Percentiles rank a stretch among this genome's conserved stretches.
Evolutionary conservation across 345 rosid genomes (phyloP).

Genomic region (Rhizophora mangle): DNA sequence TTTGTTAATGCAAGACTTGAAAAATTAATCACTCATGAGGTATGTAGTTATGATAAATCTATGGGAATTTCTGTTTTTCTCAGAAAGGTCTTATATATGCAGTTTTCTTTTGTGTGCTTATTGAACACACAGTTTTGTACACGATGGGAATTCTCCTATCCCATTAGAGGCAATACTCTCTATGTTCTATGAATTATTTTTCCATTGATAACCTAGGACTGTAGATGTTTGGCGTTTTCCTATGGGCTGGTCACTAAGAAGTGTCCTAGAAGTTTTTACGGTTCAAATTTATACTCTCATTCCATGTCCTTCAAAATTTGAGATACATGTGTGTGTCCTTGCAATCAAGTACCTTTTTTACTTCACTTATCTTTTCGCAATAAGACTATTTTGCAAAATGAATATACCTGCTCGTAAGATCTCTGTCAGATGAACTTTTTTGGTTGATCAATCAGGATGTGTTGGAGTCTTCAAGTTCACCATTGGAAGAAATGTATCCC

Average conservation of each 20-base stretch:
- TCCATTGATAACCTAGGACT: no score
- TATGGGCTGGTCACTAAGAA: no score
- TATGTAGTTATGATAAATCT: slow-evolving; percentile 7
- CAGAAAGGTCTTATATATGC: no score
- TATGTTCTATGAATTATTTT: no score
- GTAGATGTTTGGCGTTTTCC: no score
- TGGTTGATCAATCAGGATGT: slow-evolving; percentile 40
- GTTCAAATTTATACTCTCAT: no score
- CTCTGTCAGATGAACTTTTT: slow-evolving; percentile 6
- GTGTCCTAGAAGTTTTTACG: no score
- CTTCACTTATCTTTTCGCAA: not conserved
- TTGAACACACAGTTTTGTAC: no score
- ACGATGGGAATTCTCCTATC: no score
- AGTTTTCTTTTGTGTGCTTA: no score
- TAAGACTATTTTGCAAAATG: not conserved
- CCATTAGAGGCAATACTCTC: no score
- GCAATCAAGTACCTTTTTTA: not conserved
- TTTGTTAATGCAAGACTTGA: slow-evolving; percentile 57
- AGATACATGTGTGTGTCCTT: not conserved
- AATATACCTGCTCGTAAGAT: not conserved
- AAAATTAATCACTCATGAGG: slow-evolving; percentile 35
- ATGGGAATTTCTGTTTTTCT: not conserved
- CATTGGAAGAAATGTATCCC: slow-evolving; percentile 28
- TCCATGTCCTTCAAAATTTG: not conserved
- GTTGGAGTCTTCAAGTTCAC: slow-evolving; percentile 39